phyloP scores from a whole-genome alignment of 169 alveolate genomes.

The Babesia caballi region DNA sequence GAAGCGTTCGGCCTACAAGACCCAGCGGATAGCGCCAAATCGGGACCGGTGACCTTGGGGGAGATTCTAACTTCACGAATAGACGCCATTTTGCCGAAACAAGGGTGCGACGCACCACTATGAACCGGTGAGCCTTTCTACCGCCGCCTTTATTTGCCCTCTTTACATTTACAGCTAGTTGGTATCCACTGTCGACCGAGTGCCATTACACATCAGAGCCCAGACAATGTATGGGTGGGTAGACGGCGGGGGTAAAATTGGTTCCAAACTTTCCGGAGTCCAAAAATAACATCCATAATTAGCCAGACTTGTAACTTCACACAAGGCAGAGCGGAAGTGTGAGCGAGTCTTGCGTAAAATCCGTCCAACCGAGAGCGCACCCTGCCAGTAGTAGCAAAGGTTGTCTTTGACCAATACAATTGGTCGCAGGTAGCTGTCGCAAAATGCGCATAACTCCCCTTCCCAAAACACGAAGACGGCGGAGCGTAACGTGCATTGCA shows the following conservation, averaged over 20 bases:
- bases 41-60: neutral
- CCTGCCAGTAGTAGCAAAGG: neutral
- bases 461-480: neutral
- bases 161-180: too few species aligned
- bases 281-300: too few species aligned
- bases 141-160: too few species aligned
- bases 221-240: too few species aligned
- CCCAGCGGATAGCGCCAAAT: neutral
- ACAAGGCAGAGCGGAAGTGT: too few species aligned
- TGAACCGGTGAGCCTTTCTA: too few species aligned
- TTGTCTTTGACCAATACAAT: constrained; percentile 9
- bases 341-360: too few species aligned
- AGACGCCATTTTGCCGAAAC: constrained; percentile 6
- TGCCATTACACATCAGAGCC: too few species aligned
- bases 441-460: neutral
- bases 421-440: neutral
- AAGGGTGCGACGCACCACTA: neutral
- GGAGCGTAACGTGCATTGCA: constrained; percentile 1
- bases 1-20: constrained; percentile 19
- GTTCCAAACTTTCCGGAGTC: too few species aligned
- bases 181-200: too few species aligned
- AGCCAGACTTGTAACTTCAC: too few species aligned
- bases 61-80: constrained; percentile 10
- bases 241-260: too few species aligned
- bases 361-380: neutral